These are phyloP conservation scores for Psilocybe subaeruginosa DNA, from an alignment of 768 basidiomycete genomes.

Conservation along the genomic window DNA sequence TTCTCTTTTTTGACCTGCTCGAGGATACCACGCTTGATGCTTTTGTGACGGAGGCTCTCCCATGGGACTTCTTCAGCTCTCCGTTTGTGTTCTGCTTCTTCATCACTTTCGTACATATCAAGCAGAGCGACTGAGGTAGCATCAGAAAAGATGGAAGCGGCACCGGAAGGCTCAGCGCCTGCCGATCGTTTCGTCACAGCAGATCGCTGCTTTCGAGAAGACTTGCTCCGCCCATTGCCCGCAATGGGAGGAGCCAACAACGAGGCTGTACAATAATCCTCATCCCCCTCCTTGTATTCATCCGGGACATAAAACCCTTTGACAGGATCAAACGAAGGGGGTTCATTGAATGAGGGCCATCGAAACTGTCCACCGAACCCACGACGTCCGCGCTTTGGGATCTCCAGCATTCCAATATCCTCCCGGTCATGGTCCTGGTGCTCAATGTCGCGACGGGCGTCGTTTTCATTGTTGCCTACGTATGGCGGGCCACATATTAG, in stretches of 20 bases:
- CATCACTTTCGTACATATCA: conserved; percentile 24
- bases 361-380: conserved; percentile 6
- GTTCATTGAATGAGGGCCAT: conserved; percentile 22
- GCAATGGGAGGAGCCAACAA: conserved; percentile 2
- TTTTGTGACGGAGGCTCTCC: conserved; percentile 51
- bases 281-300: conserved; percentile 4
- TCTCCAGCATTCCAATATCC: not conserved
- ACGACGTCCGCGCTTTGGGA: not conserved
- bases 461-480: conserved; percentile 11
- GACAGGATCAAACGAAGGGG: conserved; percentile 14
- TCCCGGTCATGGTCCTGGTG: not conserved
- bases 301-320: conserved; percentile 14
- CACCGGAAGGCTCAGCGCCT: not conserved
- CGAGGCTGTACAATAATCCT: not conserved
- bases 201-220: conserved; percentile 2
- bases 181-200: not conserved
- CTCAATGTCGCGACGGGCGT: conserved; percentile 1
- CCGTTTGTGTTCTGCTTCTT: conserved; percentile 14
- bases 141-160: conserved; percentile 10
- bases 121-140: conserved; percentile 26
- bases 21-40: conserved; percentile 54
- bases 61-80: conserved; percentile 33
- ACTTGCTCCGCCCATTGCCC: not conserved
- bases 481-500: conserved; percentile 26
- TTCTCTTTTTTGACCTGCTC: conserved; percentile 42